phyloP scores from a whole-genome alignment of 31 red algal genomes.

The Asparagopsis taxiformis region DNA sequence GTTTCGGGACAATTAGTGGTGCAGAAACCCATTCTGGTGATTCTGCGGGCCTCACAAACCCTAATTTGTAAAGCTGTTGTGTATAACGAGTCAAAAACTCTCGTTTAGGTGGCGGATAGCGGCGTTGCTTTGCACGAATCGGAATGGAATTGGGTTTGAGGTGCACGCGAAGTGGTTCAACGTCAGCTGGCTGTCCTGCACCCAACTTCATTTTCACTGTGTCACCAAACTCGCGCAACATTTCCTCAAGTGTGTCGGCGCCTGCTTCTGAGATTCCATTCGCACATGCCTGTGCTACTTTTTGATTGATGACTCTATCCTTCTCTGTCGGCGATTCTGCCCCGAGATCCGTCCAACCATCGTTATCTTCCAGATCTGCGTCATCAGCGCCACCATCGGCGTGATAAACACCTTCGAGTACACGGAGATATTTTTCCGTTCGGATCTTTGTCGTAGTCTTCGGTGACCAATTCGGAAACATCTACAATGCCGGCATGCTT shows the following conservation, averaged over 20 bases:
- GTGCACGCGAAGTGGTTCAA: background rate
- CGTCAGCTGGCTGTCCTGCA: background rate
- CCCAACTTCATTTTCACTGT: background rate
- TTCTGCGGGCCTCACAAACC: background rate
- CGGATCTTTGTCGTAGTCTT: background rate
- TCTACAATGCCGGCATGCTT: conserved; percentile 1
- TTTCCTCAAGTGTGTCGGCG: background rate
- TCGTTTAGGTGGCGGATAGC: conserved; percentile 2
- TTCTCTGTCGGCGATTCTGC: background rate
- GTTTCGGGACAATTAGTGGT: conserved; percentile 4
- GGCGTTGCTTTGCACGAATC: background rate
- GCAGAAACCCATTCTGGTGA: conserved; percentile 1
- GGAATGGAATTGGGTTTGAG: conserved; percentile 12
- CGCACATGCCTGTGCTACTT: background rate
- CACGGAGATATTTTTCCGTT: background rate
- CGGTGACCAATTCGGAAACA: background rate
- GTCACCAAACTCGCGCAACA: background rate
- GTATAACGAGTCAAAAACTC: conserved; percentile 3
- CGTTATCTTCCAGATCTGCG: background rate
- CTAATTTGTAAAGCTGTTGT: background rate
- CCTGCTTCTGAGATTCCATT: background rate
- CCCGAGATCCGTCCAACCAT: background rate
- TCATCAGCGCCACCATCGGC: conserved; percentile 9
- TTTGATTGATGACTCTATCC: background rate
- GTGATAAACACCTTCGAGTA: conserved; percentile 16